Percentiles rank a stretch among this genome's conserved stretches.
These are phyloP conservation scores for Dactylellina leptospora DNA, from an alignment of 2,329 filamentous ascomycete species.

Conservation along the genomic window DNA sequence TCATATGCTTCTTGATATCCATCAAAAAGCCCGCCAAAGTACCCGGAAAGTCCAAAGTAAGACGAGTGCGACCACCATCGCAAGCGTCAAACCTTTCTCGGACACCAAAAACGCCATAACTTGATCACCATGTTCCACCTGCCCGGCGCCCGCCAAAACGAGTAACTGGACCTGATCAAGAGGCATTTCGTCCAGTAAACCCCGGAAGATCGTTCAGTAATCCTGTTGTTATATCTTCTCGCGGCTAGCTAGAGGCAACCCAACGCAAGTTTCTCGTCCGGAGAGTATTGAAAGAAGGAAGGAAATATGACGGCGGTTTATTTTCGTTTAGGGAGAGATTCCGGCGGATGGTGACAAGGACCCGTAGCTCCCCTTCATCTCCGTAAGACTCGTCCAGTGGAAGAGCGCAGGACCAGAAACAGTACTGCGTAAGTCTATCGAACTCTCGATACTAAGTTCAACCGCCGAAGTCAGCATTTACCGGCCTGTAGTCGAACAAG, in stretches of 20 bases:
- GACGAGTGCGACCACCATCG: conserved; percentile 22
- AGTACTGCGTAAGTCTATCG: too few species aligned
- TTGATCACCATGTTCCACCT: conserved; percentile 15
- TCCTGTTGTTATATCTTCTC: too few species aligned
- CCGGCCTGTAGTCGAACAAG: too few species aligned
- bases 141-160: conserved; percentile 8
- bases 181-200: too few species aligned
- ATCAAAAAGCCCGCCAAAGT: conserved; percentile 37
- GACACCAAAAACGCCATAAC: conserved; percentile 32
- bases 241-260: background rate
- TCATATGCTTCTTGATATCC: too few species aligned
- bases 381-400: conserved; percentile 9
- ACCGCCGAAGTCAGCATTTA: too few species aligned
- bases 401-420: conserved; percentile 1
- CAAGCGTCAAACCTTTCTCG: conserved; percentile 38
- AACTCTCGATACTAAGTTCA: too few species aligned
- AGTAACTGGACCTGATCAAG: conserved; percentile 36
- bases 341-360: conserved; percentile 21
- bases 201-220: too few species aligned
- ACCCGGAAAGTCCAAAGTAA: conserved; percentile 42
- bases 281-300: background rate
- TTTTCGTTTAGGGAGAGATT: conserved; percentile 32
- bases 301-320: background rate
- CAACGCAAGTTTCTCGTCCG: background rate
- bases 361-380: conserved; percentile 42